These are phyloP conservation scores for Lepiota subincarnata DNA, from an alignment of 768 basidiomycete genomes.

Conservation along the genomic window DNA sequence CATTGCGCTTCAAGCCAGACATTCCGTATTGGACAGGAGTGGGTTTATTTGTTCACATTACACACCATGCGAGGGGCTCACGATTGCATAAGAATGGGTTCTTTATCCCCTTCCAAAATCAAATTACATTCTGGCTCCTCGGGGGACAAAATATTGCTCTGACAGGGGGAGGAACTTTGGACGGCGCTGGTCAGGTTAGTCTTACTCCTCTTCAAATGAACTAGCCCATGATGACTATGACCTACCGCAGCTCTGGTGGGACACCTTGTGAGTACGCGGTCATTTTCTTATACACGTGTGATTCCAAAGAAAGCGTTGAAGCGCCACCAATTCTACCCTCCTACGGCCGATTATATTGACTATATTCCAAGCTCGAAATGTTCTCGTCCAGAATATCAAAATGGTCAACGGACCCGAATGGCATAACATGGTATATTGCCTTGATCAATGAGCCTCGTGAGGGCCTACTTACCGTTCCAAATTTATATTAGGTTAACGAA, in stretches of 20 bases:
- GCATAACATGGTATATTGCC: slow-evolving; percentile 40
- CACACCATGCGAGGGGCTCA: not conserved
- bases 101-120: slow-evolving; percentile 49
- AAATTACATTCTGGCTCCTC: slow-evolving; percentile 52
- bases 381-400: slow-evolving; percentile 41
- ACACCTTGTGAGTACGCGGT: slow-evolving; percentile 35
- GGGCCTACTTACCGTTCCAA: not conserved
- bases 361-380: slow-evolving; percentile 45
- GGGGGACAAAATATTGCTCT: slow-evolving; percentile 45
- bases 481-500: slow-evolving; percentile 38
- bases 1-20: slow-evolving; percentile 45
- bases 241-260: slow-evolving; percentile 47
- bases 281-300: not conserved
- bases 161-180: slow-evolving; percentile 60
- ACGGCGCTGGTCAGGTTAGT: slow-evolving; percentile 58
- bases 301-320: slow-evolving; percentile 14
- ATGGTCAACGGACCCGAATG: slow-evolving; percentile 51
- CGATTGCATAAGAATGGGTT: slow-evolving; percentile 40
- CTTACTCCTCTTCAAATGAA: not conserved
- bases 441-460: not conserved
- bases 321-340: slow-evolving; percentile 41
- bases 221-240: not conserved
- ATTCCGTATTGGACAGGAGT: slow-evolving; percentile 53
- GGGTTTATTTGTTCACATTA: slow-evolving; percentile 6
- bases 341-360: slow-evolving; percentile 55